Evolutionary conservation across 345 rosid species (phyloP).

Genomic region (Clausena lansium): DNA sequence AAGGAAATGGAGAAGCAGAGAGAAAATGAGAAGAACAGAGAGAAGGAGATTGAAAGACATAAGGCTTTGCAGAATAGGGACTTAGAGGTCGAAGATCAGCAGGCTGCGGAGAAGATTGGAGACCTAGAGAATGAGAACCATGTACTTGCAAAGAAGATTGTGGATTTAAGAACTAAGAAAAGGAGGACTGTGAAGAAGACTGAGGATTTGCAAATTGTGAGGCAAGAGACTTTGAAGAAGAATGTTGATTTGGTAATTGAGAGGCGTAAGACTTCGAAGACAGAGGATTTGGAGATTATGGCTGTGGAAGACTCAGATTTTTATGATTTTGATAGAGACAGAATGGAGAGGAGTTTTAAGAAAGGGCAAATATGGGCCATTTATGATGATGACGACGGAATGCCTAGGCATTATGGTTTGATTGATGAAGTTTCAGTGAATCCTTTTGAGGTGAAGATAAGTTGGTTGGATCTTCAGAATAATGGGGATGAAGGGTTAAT

Average conservation of each 20-base stretch:
- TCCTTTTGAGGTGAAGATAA: conserved; percentile 71
- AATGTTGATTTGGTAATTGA: conserved; percentile 13
- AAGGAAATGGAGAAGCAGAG: conserved; percentile 23
- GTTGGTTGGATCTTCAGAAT: conserved; percentile 61
- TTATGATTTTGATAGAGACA: conserved; percentile 62
- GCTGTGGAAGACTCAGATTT: conserved; percentile 50
- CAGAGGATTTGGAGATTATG: conserved; percentile 28
- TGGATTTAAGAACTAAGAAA: conserved; percentile 24
- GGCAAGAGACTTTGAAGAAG: conserved; percentile 20
- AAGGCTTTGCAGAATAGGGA: conserved; percentile 10
- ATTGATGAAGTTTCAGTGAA: conserved; percentile 66
- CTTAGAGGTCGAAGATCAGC: conserved; percentile 25
- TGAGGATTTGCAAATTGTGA: conserved; percentile 19
- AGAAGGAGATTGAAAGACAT: conserved; percentile 3
- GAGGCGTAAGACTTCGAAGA: conserved; percentile 18
- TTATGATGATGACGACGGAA: conserved; percentile 53
- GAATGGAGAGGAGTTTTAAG: conserved; percentile 58
- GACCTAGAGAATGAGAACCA: conserved; percentile 11
- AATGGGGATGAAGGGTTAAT: conserved; percentile 44
- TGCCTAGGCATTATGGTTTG: conserved; percentile 81
- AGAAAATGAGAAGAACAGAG: conserved; percentile 24
- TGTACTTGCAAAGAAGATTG: conserved; percentile 25
- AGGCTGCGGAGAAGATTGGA: conserved; percentile 21
- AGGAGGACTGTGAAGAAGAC: conserved; percentile 27
- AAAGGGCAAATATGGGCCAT: conserved; percentile 89